phyloP scores from a whole-genome alignment of 139 green algal species.

The Dunaliella primolecta region DNA sequence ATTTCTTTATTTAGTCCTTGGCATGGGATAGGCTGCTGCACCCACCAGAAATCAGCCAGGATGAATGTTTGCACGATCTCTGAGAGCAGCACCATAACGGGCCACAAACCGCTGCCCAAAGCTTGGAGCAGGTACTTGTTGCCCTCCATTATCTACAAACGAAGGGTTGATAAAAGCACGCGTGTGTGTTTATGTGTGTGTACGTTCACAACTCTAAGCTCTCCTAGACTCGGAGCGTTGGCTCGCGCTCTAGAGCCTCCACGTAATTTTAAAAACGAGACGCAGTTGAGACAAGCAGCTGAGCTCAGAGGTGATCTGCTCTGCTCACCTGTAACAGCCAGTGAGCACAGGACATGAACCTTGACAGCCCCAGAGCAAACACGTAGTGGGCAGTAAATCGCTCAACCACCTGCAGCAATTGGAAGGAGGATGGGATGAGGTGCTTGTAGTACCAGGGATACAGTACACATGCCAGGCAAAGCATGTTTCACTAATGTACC shows the following conservation, averaged over 20 bases:
- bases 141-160: constrained; percentile 84
- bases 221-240: background rate
- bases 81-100: constrained; percentile 91
- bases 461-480: constrained; percentile 3
- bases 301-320: no score
- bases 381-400: constrained; percentile 97
- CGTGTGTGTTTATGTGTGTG: background rate
- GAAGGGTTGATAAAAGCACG: no score
- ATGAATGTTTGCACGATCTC: constrained; percentile 99
- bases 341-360: constrained; percentile 97
- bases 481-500: background rate
- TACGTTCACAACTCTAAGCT: background rate
- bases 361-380: constrained; percentile 90
- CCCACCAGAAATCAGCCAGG: constrained; percentile 95
- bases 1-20: no score
- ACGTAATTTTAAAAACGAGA: background rate
- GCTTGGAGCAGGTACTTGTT: constrained; percentile 81
- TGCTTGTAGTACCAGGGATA: no score
- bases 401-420: constrained; percentile 78
- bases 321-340: constrained; percentile 92
- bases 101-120: constrained; percentile 91
- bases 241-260: background rate
- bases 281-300: no score
- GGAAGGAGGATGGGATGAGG: no score
- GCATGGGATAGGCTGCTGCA: no score